Percentiles rank a stretch among this genome's conserved stretches.
Conservation (phyloP, 768 basidiomycete species). For the Boletus huronensis region DNA sequence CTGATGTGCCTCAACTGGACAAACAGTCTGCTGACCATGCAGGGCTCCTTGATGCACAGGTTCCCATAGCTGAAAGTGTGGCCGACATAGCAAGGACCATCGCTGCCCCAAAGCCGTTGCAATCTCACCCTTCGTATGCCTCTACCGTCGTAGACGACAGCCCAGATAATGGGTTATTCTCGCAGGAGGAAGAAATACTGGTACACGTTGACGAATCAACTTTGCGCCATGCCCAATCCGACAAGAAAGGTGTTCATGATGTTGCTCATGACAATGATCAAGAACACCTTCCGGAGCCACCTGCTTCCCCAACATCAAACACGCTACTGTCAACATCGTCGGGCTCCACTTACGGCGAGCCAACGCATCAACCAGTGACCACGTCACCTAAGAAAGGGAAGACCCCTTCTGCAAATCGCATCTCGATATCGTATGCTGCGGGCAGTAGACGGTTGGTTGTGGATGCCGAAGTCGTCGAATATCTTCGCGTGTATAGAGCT, state of each 20-base stretch:
- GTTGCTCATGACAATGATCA: conserved; percentile 22
- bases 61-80: conserved; percentile 15
- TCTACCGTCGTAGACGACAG: conserved; percentile 52
- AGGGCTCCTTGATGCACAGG: conserved; percentile 46
- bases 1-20: conserved; percentile 38
- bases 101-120: conserved; percentile 33
- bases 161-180: conserved; percentile 29
- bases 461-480: conserved; percentile 83
- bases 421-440: conserved; percentile 95
- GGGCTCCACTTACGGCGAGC: conserved; percentile 44
- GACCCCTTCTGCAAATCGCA: conserved; percentile 70
- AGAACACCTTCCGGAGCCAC: conserved; percentile 58
- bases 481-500: conserved; percentile 72
- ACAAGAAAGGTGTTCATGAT: conserved; percentile 20
- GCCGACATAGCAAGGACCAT: conserved; percentile 2
- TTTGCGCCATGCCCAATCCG: conserved; percentile 14
- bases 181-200: conserved; percentile 26
- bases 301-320: conserved; percentile 53
- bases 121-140: conserved; percentile 44
- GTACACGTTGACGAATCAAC: conserved; percentile 17
- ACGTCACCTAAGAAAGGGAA: conserved; percentile 35
- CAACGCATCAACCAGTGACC: conserved; percentile 32
- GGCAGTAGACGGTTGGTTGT: conserved; percentile 84
- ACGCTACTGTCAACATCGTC: conserved; percentile 37
- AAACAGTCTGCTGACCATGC: conserved; percentile 46